Evolutionary conservation across 352 stramenopile species (phyloP), one percentile per base, ranked within the genome.

Genomic region (Pythium myriotylum): DNA sequence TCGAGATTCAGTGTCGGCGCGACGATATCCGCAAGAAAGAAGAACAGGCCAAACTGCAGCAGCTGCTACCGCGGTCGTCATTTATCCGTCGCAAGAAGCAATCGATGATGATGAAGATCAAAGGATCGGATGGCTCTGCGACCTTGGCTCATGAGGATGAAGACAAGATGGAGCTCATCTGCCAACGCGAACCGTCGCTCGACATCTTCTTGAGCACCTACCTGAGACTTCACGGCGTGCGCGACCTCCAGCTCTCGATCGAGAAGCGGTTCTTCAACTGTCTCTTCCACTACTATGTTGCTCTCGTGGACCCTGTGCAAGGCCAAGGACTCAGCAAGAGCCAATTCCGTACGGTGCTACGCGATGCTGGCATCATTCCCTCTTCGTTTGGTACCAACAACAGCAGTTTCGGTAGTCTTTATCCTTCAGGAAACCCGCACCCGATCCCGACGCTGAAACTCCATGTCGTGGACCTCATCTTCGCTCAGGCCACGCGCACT

Each of bases 31-130:
- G 67, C 0, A 86, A 86, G 48, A 59, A 67, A 20, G 76, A 86
- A 33, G 76, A 86, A 39, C 76, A 86, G 41, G 79, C 78, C 32
- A 67, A 76, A 19, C 64, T 89, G 24, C 74, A 83, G 37, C 77
- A 82, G 37, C 40, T 89, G n/a, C 62, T 89, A 5, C 79, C 79
- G 12, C 76, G 79, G 5, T 89, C 79, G 8, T 86, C 76, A 7
- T 89, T 89, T 54, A 74, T 86, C 17, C 74, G 73, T 17, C 77
- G 70, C 53, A 89, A 86, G 73, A 89, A 84, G 67, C 79, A 81
- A 52, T 85, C 70, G 19, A 86, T 83, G 79, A 82, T 86, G 72
- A 84, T 82, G 63, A 86, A 82, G 54, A 48, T 68, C 26, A 68
- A 68, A 33, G 46, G 52, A 4, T 42, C 52, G 27, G 17, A 4